Evolutionary conservation across 495 filamentous ascomycete species (phyloP).

Genomic region (Alectoria sarmentosa): DNA sequence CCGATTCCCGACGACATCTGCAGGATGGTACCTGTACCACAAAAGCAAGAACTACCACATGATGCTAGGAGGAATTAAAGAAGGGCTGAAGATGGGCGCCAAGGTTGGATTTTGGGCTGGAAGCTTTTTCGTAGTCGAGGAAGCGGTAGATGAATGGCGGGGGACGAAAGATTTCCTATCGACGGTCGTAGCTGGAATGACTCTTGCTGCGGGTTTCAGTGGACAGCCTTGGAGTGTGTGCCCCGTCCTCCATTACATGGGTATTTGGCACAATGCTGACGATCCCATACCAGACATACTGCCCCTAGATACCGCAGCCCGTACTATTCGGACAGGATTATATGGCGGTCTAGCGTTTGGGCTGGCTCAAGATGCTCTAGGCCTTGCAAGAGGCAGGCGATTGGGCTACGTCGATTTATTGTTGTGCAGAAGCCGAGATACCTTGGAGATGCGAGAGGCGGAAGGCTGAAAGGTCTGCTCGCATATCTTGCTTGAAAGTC

Average conservation of each 20-base stretch:
- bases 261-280: background rate
- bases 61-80: conserved; percentile 63
- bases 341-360: conserved; percentile 74
- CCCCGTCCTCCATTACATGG: background rate
- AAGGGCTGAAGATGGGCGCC: conserved; percentile 69
- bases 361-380: conserved; percentile 65
- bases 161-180: conserved; percentile 62
- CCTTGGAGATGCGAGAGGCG: background rate
- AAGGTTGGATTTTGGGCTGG: conserved; percentile 59
- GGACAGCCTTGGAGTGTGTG: conserved; percentile 59
- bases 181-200: conserved; percentile 71
- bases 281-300: conserved; percentile 56
- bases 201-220: conserved; percentile 79
- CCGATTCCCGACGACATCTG: conserved; percentile 69
- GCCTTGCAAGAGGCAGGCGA: conserved; percentile 55
- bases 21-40: conserved; percentile 95
- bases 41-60: conserved; percentile 92
- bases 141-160: conserved; percentile 72
- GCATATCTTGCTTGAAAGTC: background rate
- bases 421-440: conserved; percentile 30
- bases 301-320: conserved; percentile 71
- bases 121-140: conserved; percentile 69
- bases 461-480: background rate
- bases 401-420: conserved; percentile 67
- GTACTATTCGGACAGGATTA: conserved; percentile 74